Percentiles rank a stretch among this genome's conserved stretches.
Conservation (phyloP, 176 grass and related monocot species). For the Juncus inflexus region DNA sequence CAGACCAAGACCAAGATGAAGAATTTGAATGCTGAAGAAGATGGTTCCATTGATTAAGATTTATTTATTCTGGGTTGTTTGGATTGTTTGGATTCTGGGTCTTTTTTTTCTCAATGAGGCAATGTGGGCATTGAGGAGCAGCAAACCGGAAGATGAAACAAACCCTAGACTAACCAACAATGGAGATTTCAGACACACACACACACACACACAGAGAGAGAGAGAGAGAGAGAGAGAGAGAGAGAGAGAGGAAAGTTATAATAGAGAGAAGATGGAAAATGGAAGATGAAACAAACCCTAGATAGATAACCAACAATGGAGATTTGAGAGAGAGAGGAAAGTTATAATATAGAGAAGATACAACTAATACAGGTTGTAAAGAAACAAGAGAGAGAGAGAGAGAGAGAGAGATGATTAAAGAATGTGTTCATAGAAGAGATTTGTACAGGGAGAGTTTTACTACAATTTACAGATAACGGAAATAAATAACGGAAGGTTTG, state of each 20-base stretch:
- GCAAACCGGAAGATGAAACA: slow-evolving; percentile 3
- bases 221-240: neutral
- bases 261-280: slow-evolving; percentile 19
- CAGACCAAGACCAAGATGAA: neutral
- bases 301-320: slow-evolving; percentile 29
- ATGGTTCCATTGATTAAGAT: too few relatives aligned
- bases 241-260: slow-evolving; percentile 35
- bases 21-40: too few relatives aligned
- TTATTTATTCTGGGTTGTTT: too few relatives aligned
- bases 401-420: slow-evolving; percentile 24
- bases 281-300: slow-evolving; percentile 23
- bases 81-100: too few relatives aligned
- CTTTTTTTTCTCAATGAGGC: too few relatives aligned
- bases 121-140: neutral
- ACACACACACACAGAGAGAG: too few relatives aligned
- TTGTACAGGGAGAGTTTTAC: slow-evolving; percentile 14
- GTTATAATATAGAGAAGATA: slow-evolving; percentile 29
- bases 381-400: slow-evolving; percentile 15
- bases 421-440: slow-evolving; percentile 1
- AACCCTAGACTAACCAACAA: slow-evolving; percentile 29
- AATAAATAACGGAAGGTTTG: neutral
- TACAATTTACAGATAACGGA: slow-evolving; percentile 8
- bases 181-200: neutral
- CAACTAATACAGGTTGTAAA: slow-evolving; percentile 35
- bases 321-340: slow-evolving; percentile 29